phyloP scores from a whole-genome alignment of 192 early-diverging fungal genomes.

The Gamsiella multidivaricata region DNA sequence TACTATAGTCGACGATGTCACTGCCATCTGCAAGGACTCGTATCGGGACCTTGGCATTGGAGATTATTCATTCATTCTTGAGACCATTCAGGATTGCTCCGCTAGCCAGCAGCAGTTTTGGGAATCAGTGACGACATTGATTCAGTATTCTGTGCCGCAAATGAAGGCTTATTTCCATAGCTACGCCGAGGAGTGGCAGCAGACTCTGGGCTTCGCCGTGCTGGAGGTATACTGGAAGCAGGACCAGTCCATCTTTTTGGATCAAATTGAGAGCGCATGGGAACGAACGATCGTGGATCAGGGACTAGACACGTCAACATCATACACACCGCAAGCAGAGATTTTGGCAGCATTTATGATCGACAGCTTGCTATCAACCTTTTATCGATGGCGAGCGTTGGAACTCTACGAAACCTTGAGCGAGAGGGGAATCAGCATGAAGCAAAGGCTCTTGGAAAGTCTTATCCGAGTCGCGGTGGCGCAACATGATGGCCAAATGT shows the following conservation, averaged over 20 bases:
- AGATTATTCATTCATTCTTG: slow-evolving; percentile 33
- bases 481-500: slow-evolving; percentile 1
- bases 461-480: slow-evolving; percentile 21
- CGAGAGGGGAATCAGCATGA: slow-evolving; percentile 5
- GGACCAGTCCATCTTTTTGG: slow-evolving; percentile 8
- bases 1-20: neutral
- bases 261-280: slow-evolving; percentile 12
- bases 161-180: neutral
- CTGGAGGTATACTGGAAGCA: slow-evolving; percentile 22
- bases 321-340: slow-evolving; percentile 6
- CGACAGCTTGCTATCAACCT: slow-evolving; percentile 13
- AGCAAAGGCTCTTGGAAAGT: neutral
- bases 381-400: slow-evolving; percentile 5
- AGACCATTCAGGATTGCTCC: slow-evolving; percentile 30
- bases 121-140: slow-evolving; percentile 21
- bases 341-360: slow-evolving; percentile 16
- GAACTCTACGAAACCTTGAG: slow-evolving; percentile 9
- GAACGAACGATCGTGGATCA: neutral
- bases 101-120: slow-evolving; percentile 43
- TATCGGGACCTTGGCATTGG: neutral
- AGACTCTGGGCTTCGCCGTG: slow-evolving; percentile 12
- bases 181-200: slow-evolving; percentile 9
- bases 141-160: slow-evolving; percentile 3
- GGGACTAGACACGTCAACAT: neutral
- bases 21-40: slow-evolving; percentile 3